A percentile compares a stretch with the other conserved stretches of the same genome.
These are phyloP conservation scores for Acrodontium crateriforme DNA, from an alignment of 2,329 filamentous ascomycete genomes.

Conservation along the genomic window DNA sequence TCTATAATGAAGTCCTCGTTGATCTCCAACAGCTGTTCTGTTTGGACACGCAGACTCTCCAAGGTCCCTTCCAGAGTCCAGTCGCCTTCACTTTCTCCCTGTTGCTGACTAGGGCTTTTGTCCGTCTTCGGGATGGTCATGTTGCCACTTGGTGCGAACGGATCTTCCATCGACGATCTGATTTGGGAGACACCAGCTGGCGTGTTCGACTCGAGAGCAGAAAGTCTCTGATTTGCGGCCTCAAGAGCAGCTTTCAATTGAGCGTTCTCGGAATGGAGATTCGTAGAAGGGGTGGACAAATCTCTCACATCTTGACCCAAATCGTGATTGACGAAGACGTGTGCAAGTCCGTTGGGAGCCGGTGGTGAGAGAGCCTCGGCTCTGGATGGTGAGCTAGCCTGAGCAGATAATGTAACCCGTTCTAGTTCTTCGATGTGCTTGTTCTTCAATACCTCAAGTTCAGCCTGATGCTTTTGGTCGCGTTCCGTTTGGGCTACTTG, in stretches of 20 bases:
- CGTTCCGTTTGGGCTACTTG: slow-evolving; percentile 3
- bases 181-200: too few species aligned
- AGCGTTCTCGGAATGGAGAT: slow-evolving; percentile 10
- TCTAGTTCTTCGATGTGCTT: slow-evolving; percentile 5
- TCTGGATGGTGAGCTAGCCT: background rate
- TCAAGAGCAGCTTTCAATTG: slow-evolving; percentile 5
- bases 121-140: background rate
- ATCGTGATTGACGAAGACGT: slow-evolving; percentile 10
- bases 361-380: slow-evolving; percentile 1
- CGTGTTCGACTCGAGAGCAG: slow-evolving; percentile 1
- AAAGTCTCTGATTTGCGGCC: slow-evolving; percentile 7
- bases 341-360: slow-evolving; percentile 7
- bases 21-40: slow-evolving; percentile 21
- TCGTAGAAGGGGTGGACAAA: too few species aligned
- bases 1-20: slow-evolving; percentile 21
- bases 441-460: slow-evolving; percentile 4
- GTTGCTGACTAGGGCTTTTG: background rate
- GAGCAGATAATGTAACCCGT: slow-evolving; percentile 1
- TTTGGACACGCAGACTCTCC: slow-evolving; percentile 19
- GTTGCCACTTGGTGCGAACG: slow-evolving; percentile 5
- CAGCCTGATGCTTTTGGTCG: slow-evolving; percentile 4
- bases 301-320: too few species aligned
- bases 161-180: too few species aligned
- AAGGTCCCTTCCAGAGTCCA: slow-evolving; percentile 20
- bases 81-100: background rate